Base-by-base conservation (phyloP, 345 rosid species). In the rapeseed (Brassica napus) region DNA sequence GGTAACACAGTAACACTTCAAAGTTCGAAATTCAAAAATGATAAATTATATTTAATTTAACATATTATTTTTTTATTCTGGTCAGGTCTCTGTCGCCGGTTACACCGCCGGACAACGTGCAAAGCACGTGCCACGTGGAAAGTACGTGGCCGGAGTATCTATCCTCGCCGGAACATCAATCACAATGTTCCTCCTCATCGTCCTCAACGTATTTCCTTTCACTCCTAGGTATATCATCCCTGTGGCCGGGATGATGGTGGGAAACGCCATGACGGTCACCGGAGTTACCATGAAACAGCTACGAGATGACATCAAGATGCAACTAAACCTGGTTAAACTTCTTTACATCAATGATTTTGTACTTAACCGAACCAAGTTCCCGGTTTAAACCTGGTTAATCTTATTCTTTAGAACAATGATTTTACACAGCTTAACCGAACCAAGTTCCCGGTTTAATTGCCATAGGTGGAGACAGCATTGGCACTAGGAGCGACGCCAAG, bases 201-300 rank as follows among this genome's bases (percentile, higher is more conserved):
- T 86, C 47, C 85, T 94, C 23, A 83, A 86, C 6, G 98, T 92
- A 16, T 92, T 94, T 69, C 98, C 97, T 60, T 94, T 94, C 86
- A 94, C 97, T 63, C 98, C 98, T 0, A 81, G 97, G 37, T 94
- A 89, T 73, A 89, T 94, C 18, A 92, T 94, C 69, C 98, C 98
- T 0, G 85, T 94, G 0, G 88, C 96, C 7, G 98, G 98, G 26
- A 94, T 92, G 98, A 82, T 94, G 98, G 98, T 92, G n/a, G 98
- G 96, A 8, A 94, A 92, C 39, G 86, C 97, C 9, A 94, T 94
- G 97, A 89, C 97, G 0, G 96, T 89, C 71, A 91, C 97, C n/a
- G 97, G 98, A 2, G 93, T 94, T 30, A 86, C 98, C 8, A 94
- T 94, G 98, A 94, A 92, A 78, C 86, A 89, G 55, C 92, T 94